Conservation (phyloP, 768 basidiomycete species). For the Gymnopilus junonius region DNA sequence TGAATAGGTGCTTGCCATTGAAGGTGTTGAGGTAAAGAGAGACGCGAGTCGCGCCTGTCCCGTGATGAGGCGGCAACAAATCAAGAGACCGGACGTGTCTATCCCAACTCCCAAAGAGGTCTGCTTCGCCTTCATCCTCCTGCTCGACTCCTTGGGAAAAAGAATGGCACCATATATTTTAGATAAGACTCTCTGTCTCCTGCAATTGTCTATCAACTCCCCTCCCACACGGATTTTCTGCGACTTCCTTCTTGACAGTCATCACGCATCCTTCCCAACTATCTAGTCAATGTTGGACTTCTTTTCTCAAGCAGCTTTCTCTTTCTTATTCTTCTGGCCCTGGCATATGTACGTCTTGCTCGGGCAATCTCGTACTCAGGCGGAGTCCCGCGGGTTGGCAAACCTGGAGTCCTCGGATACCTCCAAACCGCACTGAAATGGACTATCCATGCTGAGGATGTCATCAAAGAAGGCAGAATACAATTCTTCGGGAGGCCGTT, state of each 20-base stretch:
- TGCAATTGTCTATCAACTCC: neutral
- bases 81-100: neutral
- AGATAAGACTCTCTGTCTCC: neutral
- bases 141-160: neutral
- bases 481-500: conserved; percentile 34
- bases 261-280: neutral
- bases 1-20: conserved; percentile 5
- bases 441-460: conserved; percentile 32
- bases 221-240: conserved; percentile 18
- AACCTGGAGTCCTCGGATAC: conserved; percentile 38
- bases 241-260: conserved; percentile 9
- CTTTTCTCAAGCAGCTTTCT: conserved; percentile 24
- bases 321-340: conserved; percentile 17
- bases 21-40: neutral
- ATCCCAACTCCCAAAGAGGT: neutral
- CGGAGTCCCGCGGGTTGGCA: conserved; percentile 36
- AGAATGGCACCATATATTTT: neutral
- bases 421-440: conserved; percentile 38
- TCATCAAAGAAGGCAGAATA: conserved; percentile 34
- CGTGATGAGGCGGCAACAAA: conserved; percentile 5
- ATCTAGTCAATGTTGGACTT: conserved; percentile 16
- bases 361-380: conserved; percentile 33
- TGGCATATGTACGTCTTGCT: conserved; percentile 30
- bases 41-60: neutral
- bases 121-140: neutral